Evolutionary conservation across 257 asterid species (phyloP).

Genomic region (Petrea volubilis): DNA sequence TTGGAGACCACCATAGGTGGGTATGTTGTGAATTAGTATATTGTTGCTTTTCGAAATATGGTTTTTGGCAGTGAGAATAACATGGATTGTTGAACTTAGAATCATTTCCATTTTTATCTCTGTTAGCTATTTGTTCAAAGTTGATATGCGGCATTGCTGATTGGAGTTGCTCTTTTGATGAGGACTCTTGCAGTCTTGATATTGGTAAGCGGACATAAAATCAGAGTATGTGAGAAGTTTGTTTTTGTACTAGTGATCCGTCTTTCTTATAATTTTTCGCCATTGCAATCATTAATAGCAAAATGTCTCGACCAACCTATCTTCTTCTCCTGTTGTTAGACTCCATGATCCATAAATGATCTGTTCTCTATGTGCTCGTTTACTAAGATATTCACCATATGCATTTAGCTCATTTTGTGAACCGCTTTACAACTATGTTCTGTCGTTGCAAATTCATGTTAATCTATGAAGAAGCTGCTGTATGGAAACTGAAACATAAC

Average conservation of each 20-base stretch:
- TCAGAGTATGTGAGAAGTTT: neutral
- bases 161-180: neutral
- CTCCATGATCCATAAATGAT: neutral
- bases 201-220: neutral
- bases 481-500: too few species aligned
- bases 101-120: neutral
- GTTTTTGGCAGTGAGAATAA: neutral
- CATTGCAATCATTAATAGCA: neutral
- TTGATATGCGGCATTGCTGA: neutral
- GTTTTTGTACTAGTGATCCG: neutral
- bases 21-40: neutral
- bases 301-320: neutral
- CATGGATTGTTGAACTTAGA: neutral
- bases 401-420: neutral
- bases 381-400: neutral
- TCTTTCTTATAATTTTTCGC: neutral
- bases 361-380: neutral
- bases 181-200: neutral
- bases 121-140: neutral
- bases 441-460: too few species aligned
- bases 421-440: too few species aligned
- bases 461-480: too few species aligned
- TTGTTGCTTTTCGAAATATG: neutral
- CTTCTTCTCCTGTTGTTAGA: neutral
- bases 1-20: neutral